A percentile compares a stretch with the other conserved stretches of the same genome.
These are phyloP conservation scores for Citrus trifoliata DNA, from an alignment of 345 rosid genomes.

Conservation along the genomic window DNA sequence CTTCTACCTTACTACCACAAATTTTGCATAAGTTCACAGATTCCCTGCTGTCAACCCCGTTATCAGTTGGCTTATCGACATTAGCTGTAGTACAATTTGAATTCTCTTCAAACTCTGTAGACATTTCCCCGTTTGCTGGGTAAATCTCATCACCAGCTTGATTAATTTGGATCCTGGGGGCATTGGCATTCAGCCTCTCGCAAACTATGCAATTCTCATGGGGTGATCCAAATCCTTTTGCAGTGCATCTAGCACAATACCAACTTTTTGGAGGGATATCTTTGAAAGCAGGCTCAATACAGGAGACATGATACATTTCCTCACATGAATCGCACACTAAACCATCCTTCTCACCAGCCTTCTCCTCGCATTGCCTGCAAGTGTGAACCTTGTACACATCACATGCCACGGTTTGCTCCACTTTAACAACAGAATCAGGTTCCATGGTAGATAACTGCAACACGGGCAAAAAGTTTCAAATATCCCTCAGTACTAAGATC, in stretches of 20 bases:
- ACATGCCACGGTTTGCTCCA: conserved; percentile 39
- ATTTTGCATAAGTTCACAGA: conserved; percentile 37
- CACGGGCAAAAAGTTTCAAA: conserved; percentile 11
- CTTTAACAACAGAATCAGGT: conserved; percentile 37
- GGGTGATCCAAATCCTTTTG: conserved; percentile 54
- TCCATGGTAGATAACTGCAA: conserved; percentile 38
- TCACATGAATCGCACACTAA: conserved; percentile 92
- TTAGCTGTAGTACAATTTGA: conserved; percentile 38
- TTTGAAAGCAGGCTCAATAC: conserved; percentile 66
- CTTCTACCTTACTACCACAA: conserved; percentile 43
- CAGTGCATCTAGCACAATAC: conserved; percentile 71
- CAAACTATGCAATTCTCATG: conserved; percentile 81
- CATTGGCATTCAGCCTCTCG: conserved; percentile 53
- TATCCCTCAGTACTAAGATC: not conserved
- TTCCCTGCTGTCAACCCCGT: too few relatives aligned
- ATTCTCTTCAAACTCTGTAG: conserved; percentile 34
- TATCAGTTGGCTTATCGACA: conserved; percentile 19
- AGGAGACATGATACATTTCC: conserved; percentile 75
- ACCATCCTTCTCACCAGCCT: conserved; percentile 58
- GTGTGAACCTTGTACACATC: conserved; percentile 33
- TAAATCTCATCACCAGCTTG: conserved; percentile 24
- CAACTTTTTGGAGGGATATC: conserved; percentile 62
- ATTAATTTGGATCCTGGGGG: conserved; percentile 27
- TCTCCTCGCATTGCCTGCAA: conserved; percentile 63
- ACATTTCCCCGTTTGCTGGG: conserved; percentile 29